These are phyloP conservation scores for Rhodosporidiobolus sp. DNA, from an alignment of 768 basidiomycete species.

Conservation along the genomic window DNA sequence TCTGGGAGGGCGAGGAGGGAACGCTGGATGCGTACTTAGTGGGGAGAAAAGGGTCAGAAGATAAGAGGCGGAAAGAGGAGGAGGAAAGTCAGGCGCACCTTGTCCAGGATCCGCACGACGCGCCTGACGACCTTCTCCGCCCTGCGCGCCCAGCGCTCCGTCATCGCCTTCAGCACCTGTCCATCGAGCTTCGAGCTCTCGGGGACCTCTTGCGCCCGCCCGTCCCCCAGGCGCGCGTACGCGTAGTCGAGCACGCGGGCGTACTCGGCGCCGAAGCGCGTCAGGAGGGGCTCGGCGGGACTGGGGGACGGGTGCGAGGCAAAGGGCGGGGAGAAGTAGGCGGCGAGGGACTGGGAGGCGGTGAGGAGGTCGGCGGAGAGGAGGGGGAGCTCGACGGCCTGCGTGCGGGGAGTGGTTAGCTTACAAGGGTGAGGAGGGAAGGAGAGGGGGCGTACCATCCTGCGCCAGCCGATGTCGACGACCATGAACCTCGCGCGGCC, in stretches of 20 bases:
- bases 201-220: neutral
- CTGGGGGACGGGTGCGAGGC: neutral
- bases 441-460: constrained; percentile 10
- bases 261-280: neutral
- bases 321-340: constrained; percentile 1
- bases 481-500: neutral
- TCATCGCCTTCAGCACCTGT: neutral
- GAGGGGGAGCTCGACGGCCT: constrained; percentile 3
- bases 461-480: constrained; percentile 21
- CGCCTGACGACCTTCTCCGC: neutral
- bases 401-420: neutral
- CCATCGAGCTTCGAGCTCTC: neutral
- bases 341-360: neutral
- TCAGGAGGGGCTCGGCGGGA: neutral
- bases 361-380: neutral
- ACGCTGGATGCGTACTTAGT: too few species aligned
- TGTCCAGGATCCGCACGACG: neutral
- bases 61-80: neutral
- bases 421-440: neutral
- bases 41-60: neutral
- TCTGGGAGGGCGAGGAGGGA: too few species aligned
- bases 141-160: neutral
- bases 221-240: neutral
- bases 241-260: neutral
- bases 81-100: neutral